Evolutionary conservation across 78 protist genomes (phyloP).

Genomic region (Capsaspora owczarzaki): DNA sequence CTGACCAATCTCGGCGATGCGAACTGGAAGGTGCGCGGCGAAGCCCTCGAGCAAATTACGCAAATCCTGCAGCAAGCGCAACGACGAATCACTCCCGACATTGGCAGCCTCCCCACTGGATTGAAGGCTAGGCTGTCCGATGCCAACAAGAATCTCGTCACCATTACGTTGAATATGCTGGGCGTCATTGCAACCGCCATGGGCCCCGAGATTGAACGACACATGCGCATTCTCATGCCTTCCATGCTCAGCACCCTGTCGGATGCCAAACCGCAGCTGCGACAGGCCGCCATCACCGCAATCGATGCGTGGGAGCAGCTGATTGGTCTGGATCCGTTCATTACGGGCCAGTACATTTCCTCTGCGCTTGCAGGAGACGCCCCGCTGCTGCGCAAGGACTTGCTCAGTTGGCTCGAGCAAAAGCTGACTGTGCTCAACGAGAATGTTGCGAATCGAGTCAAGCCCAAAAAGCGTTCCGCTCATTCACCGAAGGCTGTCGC

Average conservation of each 20-base stretch:
- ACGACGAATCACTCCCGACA: not conserved
- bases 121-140: not conserved
- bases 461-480: no score
- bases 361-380: not conserved
- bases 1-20: not conserved
- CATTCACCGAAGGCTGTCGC: no score
- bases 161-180: not conserved
- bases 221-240: not conserved
- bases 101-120: not conserved
- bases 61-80: not conserved
- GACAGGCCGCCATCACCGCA: not conserved
- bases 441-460: not conserved
- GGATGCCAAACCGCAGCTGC: not conserved
- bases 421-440: not conserved
- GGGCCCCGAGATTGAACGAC: not conserved
- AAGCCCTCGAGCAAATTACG: not conserved
- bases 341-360: not conserved
- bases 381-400: not conserved
- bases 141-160: conserved; percentile 7
- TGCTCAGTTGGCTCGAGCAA: not conserved
- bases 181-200: not conserved
- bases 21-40: conserved; percentile 10
- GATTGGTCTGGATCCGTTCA: not conserved
- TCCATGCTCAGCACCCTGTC: not conserved
- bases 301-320: not conserved